Evolutionary conservation across 1,139 yeast genomes (phyloP), one percentile per base, ranked within the genome.

Genomic region (Pneumocystis oryctolagi): DNA sequence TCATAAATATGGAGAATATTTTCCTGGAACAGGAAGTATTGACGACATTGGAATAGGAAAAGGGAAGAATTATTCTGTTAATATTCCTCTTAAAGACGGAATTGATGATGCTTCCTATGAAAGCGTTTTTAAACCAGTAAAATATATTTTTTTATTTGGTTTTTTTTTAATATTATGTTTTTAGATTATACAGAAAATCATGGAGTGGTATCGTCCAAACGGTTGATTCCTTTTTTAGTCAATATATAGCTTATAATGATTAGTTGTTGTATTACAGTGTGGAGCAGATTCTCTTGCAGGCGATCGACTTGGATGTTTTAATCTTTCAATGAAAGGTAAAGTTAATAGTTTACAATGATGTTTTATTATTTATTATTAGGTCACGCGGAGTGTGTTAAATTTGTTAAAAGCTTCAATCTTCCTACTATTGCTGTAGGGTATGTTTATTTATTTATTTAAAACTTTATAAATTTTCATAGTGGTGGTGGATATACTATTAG

Each of bases 1-100:
- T 79, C 97, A 90, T 76, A 90, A 90, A 73, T 90, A 88, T 72
- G 96, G 96, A 58, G 96, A 89, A 73, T 89, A 88, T 73, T 89
- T 89, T 82, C 96, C 96, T 1, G 96, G 96, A 62, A 89, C 96
- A 3, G 96, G 96, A 64, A 89, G 87, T 71, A 79, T 87, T 66
- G 81, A 92, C 69, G 96, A 89, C 71, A 82, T 82, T 62, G 96
- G 96, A 59, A 84, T 88, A 30, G 94, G 94, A 16, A 85, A 84
- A 72, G 96, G 96, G 63, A 87, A 87, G 70, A 79, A 89, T 74
- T 86, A 85, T 72, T 81, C 95, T 0, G 85, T 89, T 55, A 89
- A 89, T 72, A 89, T 89, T 67, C 96, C 96, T 1, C 78, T 89
- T 68, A 79, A 95, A 67, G 96, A 89, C 72, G 96, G 96, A 59